Percentiles rank a stretch among this genome's conserved stretches.
phyloP scores from a whole-genome alignment of 106 monocot genomes.

The Phalaenopsis aphrodite region DNA sequence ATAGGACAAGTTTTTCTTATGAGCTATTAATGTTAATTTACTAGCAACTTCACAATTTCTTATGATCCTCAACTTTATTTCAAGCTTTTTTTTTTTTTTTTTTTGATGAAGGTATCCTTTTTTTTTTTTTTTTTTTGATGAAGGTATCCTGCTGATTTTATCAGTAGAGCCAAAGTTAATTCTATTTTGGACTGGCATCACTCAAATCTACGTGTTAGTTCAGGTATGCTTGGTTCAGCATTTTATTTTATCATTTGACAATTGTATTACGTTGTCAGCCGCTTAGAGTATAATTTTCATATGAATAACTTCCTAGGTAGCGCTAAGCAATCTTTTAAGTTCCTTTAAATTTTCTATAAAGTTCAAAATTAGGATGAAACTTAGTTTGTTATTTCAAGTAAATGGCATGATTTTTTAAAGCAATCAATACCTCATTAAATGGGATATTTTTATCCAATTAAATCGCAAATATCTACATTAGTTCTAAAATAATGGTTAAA shows the following conservation, averaged over 20 bases:
- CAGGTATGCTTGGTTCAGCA: conserved; percentile 34
- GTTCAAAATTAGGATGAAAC: not conserved
- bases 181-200: conserved; percentile 99
- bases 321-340: not conserved
- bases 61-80: not conserved
- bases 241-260: not conserved
- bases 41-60: not conserved
- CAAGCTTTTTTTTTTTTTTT: not conserved
- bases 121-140: not conserved
- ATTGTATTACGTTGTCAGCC: not conserved
- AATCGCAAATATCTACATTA: not conserved
- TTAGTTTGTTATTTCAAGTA: not conserved
- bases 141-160: conserved; percentile 92
- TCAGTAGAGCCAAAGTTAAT: conserved; percentile 65
- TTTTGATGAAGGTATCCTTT: conserved; percentile 63
- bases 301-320: not conserved
- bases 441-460: not conserved
- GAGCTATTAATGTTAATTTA: not conserved
- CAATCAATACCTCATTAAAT: not conserved
- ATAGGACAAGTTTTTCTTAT: conserved; percentile 2
- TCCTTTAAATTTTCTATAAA: not conserved
- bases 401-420: not conserved
- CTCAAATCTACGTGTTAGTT: conserved; percentile 67
- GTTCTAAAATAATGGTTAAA: not conserved
- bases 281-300: not conserved